phyloP scores from a whole-genome alignment of 257 asterid species.

The Plantago elongata region DNA sequence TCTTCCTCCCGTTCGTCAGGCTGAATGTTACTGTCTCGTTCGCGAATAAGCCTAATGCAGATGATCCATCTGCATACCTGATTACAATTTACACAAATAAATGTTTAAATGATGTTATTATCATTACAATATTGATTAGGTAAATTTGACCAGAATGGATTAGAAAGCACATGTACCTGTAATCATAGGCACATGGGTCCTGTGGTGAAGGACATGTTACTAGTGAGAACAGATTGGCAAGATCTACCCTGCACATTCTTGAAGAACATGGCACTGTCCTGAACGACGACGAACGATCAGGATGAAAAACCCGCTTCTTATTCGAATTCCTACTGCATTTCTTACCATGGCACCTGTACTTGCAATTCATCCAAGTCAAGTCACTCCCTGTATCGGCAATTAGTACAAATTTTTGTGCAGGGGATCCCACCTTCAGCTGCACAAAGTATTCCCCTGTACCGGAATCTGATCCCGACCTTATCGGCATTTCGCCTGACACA shows the following conservation, averaged over 20 bases:
- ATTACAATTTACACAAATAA: background rate
- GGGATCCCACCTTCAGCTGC: slow-evolving; percentile 41
- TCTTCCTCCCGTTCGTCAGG: slow-evolving; percentile 26
- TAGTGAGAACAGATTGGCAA: slow-evolving; percentile 45
- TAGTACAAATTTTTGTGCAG: slow-evolving; percentile 34
- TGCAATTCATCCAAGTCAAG: slow-evolving; percentile 53
- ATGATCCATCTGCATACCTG: slow-evolving; percentile 55
- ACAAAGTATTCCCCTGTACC: slow-evolving; percentile 57
- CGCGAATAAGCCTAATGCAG: slow-evolving; percentile 43
- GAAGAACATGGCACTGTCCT: slow-evolving; percentile 51
- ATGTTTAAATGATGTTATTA: background rate
- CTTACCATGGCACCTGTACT: slow-evolving; percentile 28
- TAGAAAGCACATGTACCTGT: slow-evolving; percentile 33
- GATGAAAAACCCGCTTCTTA: slow-evolving; percentile 30
- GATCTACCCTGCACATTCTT: slow-evolving; percentile 33
- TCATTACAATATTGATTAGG: no score
- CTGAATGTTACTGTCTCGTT: slow-evolving; percentile 39
- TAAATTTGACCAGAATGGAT: background rate
- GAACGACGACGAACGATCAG: slow-evolving; percentile 42
- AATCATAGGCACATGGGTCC: slow-evolving; percentile 53
- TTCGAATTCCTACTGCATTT: slow-evolving; percentile 20
- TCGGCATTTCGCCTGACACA: slow-evolving; percentile 28
- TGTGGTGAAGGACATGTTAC: slow-evolving; percentile 36
- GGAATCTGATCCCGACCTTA: slow-evolving; percentile 44
- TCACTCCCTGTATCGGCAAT: slow-evolving; percentile 67